phyloP scores from a whole-genome alignment of 2,329 filamentous ascomycete species.

The Ophiostoma himal-ulmi region DNA sequence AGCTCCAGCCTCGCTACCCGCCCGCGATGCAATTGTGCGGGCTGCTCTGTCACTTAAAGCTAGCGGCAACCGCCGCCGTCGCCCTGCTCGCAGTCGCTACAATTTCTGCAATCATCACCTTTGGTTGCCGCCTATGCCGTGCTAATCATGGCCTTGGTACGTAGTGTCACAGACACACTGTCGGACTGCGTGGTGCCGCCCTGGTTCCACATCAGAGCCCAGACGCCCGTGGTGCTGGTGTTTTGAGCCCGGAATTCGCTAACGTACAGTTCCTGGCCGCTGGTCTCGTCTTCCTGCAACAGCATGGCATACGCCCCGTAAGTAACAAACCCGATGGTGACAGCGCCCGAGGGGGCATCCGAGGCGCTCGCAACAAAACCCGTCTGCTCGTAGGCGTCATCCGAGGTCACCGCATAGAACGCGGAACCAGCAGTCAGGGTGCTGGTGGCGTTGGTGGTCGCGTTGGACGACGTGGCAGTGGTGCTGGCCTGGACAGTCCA shows the following conservation, averaged over 20 bases:
- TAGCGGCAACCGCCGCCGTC: too few relatives aligned
- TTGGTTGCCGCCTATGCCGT: not conserved
- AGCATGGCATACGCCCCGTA: constrained; percentile 21
- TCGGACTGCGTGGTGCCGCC: not conserved
- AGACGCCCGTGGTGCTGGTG: constrained; percentile 16
- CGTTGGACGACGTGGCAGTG: not conserved
- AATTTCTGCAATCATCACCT: not conserved
- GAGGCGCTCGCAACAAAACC: constrained; percentile 10
- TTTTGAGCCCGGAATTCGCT: constrained; percentile 20
- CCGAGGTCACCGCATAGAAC: constrained; percentile 12
- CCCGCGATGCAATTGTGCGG: too few relatives aligned
- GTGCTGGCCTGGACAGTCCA: constrained; percentile 18
- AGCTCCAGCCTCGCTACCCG: too few relatives aligned
- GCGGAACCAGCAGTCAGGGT: not conserved
- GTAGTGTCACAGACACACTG: not conserved
- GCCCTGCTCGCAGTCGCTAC: too few relatives aligned
- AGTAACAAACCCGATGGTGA: constrained; percentile 15
- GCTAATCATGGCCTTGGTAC: not conserved
- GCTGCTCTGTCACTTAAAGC: too few relatives aligned
- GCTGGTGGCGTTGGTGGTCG: not conserved
- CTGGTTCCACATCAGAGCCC: constrained; percentile 23
- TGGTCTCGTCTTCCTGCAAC: not conserved
- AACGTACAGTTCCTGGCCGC: not conserved
- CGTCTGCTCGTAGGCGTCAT: constrained; percentile 2
- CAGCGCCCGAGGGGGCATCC: constrained; percentile 2